A percentile compares a stretch with the other conserved stretches of the same genome.
Conservation (phyloP, 164 flowering plant genomes). For the Stephania japonica region DNA sequence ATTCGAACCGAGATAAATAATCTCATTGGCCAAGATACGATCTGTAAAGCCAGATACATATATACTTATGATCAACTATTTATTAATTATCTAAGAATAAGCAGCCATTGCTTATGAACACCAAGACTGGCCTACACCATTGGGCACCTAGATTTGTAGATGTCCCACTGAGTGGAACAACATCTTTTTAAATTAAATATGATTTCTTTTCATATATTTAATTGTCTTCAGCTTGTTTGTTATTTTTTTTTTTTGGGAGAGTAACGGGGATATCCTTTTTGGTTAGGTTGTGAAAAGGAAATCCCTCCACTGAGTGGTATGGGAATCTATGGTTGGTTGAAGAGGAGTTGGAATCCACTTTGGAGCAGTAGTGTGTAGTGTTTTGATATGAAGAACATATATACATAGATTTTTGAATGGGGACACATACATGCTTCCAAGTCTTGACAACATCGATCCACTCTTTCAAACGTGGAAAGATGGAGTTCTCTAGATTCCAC, state of each 20-base stretch:
- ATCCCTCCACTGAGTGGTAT: constrained; percentile 21
- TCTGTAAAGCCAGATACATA: neutral
- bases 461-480: constrained; percentile 58
- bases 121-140: constrained; percentile 17
- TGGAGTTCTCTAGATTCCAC: constrained; percentile 37
- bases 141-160: constrained; percentile 36
- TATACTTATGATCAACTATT: too few relatives aligned
- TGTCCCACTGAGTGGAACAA: constrained; percentile 25
- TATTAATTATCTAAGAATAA: neutral
- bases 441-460: constrained; percentile 29
- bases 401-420: constrained; percentile 37
- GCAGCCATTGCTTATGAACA: constrained; percentile 23
- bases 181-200: neutral
- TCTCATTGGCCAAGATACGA: neutral
- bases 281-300: constrained; percentile 52
- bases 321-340: constrained; percentile 55
- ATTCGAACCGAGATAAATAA: neutral
- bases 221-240: neutral
- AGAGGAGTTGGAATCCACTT: constrained; percentile 86
- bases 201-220: neutral
- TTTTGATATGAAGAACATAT: constrained; percentile 43
- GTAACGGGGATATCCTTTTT: constrained; percentile 11
- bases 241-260: constrained; percentile 6
- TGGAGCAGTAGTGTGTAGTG: constrained; percentile 3
- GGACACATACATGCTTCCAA: constrained; percentile 49